Evolutionary conservation across 352 stramenopile species (phyloP), one percentile per base, ranked within the genome.

Genomic region (Phytophthora brassicae): DNA sequence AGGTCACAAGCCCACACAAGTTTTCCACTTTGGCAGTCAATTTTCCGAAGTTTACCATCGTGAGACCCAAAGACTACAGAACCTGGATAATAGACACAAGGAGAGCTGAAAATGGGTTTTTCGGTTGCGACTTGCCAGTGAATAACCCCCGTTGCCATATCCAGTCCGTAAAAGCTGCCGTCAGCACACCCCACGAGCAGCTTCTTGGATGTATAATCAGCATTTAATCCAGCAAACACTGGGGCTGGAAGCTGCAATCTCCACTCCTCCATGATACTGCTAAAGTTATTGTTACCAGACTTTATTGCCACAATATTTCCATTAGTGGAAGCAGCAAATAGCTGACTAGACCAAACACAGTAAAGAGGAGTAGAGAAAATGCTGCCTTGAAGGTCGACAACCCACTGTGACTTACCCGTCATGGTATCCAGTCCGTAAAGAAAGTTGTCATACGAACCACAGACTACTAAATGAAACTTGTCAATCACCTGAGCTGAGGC

Each of bases 51-150:
- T 22, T 51, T 57, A 0, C 77, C 75, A 33, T 88, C 80, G 26
- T 89, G 78, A 41, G 77, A 89, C 2, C 80, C 77, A 57, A 89
- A 63, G 2, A 88, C 56, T 0, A 67, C 41, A 0, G 20, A 70
- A 11, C 48, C 51, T 7, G 26, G 24, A 6, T 9, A 6, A 31
- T 77, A 88, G 20, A 88, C 46, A 29, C 69, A 79, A 16, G 77
- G 80, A 2, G 77, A 84, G 52, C 75, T 84, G 52, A 89, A 88
- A 45, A 89, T 74, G 6, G 80, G 76, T 29, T 86, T 85, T 0
- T 68, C 39, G 0, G 80, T 88, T 28, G 57, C 6, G 11, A 81
- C 3, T 23, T 60, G 50, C 81, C 81, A 90, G 8, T 35, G 47
- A 14, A 66, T 58, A 0, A 20, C 43, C 1, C 81, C 81, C n/a